phyloP scores from a whole-genome alignment of 805 yeast species.

The Metschnikowia baotianmanensis region DNA sequence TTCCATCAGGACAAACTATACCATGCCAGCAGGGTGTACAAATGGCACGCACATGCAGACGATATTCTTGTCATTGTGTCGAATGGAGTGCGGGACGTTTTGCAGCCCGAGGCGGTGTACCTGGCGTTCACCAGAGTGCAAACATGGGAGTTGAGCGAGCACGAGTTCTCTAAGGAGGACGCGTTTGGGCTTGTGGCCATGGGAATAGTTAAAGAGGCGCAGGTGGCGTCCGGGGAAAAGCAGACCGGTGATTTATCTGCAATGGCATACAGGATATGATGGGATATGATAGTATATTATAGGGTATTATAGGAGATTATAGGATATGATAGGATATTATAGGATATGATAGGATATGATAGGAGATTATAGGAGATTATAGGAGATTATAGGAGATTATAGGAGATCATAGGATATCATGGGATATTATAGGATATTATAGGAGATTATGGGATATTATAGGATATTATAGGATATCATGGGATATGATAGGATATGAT shows the following conservation, averaged over 20 bases:
- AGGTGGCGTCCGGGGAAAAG: not conserved
- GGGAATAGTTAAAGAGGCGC: slow-evolving; percentile 5
- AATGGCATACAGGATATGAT: not conserved
- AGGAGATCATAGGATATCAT: too few species aligned
- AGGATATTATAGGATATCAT: too few species aligned
- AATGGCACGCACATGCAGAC: not conserved
- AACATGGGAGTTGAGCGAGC: not conserved
- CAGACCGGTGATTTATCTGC: not conserved
- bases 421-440: too few species aligned
- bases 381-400: too few species aligned
- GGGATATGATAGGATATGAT: too few species aligned
- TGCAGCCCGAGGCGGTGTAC: not conserved
- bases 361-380: too few species aligned
- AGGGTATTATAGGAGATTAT: too few species aligned
- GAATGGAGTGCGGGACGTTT: slow-evolving; percentile 1
- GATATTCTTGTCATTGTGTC: slow-evolving; percentile 4
- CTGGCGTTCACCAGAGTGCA: not conserved
- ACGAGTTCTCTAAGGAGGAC: not conserved
- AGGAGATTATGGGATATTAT: too few species aligned
- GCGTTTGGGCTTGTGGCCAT: slow-evolving; percentile 2
- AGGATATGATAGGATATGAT: too few species aligned
- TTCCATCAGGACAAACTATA: not conserved
- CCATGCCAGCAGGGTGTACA: not conserved
- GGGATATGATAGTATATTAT: too few species aligned
- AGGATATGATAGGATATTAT: too few species aligned